A percentile compares a stretch with the other conserved stretches of the same genome.
Conservation (phyloP, 768 basidiomycete species). For the Kwoniella europaea region DNA sequence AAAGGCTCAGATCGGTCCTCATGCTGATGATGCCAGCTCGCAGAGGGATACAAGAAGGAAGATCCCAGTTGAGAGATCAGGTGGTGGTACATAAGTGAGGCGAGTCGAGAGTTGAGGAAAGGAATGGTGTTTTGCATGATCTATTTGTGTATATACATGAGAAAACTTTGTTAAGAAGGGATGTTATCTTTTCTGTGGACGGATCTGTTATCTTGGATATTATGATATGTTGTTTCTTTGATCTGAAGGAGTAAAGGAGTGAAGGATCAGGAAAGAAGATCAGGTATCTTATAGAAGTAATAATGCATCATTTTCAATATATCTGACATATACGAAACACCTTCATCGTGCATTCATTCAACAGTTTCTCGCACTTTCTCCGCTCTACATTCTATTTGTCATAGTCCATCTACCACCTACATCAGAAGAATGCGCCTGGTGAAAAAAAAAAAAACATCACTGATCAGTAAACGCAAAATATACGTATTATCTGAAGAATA, state of each 20-base stretch:
- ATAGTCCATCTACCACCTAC: not conserved
- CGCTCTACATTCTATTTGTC: not conserved
- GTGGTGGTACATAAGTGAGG: conserved; percentile 60
- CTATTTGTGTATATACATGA: no score
- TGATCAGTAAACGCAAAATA: no score
- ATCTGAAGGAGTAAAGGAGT: not conserved
- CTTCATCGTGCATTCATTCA: not conserved
- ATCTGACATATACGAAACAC: not conserved
- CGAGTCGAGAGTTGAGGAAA: not conserved
- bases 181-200: not conserved
- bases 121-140: no score
- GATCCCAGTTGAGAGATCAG: conserved; percentile 66
- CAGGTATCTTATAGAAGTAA: not conserved
- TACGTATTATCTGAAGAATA: no score
- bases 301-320: not conserved
- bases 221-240: not conserved
- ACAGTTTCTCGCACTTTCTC: not conserved
- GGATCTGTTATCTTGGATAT: not conserved
- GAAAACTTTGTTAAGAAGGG: no score
- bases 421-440: conserved; percentile 33
- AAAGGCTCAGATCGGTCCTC: conserved; percentile 66
- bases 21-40: conserved; percentile 49
- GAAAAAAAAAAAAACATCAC: no score
- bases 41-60: conserved; percentile 58
- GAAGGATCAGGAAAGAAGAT: not conserved